Evolutionary conservation across 805 yeast species (phyloP).

Genomic region (Saccharomyces paradoxus): DNA sequence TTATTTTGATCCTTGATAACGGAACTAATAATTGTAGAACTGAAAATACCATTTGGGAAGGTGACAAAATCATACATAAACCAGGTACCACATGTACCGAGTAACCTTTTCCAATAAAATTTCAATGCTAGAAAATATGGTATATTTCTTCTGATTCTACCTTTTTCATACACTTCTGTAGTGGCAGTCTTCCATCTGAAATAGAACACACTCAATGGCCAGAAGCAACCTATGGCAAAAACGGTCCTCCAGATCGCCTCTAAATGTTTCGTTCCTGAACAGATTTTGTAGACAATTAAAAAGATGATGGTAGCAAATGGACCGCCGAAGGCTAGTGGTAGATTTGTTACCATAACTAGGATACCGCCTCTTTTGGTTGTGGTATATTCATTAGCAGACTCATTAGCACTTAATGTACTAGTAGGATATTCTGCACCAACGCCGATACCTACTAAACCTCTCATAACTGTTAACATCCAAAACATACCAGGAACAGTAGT

Average conservation of each 20-base stretch:
- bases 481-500: constrained; percentile 59
- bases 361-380: constrained; percentile 83
- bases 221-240: constrained; percentile 82
- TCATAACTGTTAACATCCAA: constrained; percentile 72
- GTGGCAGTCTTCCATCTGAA: constrained; percentile 71
- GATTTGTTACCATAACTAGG: constrained; percentile 82
- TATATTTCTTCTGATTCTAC: constrained; percentile 53
- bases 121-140: constrained; percentile 67
- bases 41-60: constrained; percentile 82
- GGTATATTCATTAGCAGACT: constrained; percentile 71
- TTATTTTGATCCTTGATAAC: constrained; percentile 52
- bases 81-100: constrained; percentile 73
- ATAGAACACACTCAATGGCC: constrained; percentile 70
- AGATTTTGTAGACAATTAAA: constrained; percentile 77
- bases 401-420: constrained; percentile 89
- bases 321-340: constrained; percentile 81
- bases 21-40: constrained; percentile 55
- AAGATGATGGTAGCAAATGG: constrained; percentile 81
- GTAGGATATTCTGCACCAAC: constrained; percentile 95
- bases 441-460: constrained; percentile 84
- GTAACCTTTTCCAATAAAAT: constrained; percentile 76
- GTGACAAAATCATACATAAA: constrained; percentile 82
- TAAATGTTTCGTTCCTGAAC: constrained; percentile 51
- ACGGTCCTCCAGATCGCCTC: constrained; percentile 88
- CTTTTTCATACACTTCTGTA: constrained; percentile 60